Evolutionary conservation across 2,329 filamentous ascomycete species (phyloP), one percentile per base, ranked within the genome.

Genomic region (Boeremia lycopersici): DNA sequence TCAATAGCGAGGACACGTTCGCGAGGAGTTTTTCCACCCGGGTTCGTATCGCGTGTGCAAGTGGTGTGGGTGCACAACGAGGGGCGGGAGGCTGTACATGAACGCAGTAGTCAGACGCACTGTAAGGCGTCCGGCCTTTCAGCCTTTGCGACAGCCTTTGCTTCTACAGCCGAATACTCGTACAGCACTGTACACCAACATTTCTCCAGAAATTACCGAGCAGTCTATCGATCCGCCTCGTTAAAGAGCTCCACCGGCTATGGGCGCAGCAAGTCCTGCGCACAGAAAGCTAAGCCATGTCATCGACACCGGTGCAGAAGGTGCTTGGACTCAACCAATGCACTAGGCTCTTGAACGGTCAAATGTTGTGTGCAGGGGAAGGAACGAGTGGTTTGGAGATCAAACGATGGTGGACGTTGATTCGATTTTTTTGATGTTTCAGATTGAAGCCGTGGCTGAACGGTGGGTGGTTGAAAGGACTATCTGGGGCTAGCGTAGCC

Each of bases 401-500:
- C 52, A 55, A 50, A 50, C 52, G 28, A 19, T 47, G 31, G 42
- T 38, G 35, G 41, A 38, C 35, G 42, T 46, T 46, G 36, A 55
- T 46, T 55, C 47, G 46, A 47, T 50, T 50, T 55, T 48, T 47
- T 34, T 50, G 41, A 11, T 47, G 52, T 55, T 55, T 55, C 52
- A 50, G n/a, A 26, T 55, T 50, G 42, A 55, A 38, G 31, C 10
- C 51, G 47, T 54, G 51, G 44, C 45, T 48, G n/a, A 13, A 36
- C n/a, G 42, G 31, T 31, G 36, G 45, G 45, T 45, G 38, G 35
- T 47, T 12, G 19, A 40, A 19, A 9, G 23, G 35, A 17, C 40
- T 26, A 43, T 47, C 19, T 38, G 33, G 30, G 35, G n/a, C n/a
- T 52, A 52, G 49, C 35, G 42, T 25, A 15, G n/a, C 35, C 46